phyloP scores from a whole-genome alignment of 1,284 basidiomycete genomes.

The Tranzscheliella williamsii region DNA sequence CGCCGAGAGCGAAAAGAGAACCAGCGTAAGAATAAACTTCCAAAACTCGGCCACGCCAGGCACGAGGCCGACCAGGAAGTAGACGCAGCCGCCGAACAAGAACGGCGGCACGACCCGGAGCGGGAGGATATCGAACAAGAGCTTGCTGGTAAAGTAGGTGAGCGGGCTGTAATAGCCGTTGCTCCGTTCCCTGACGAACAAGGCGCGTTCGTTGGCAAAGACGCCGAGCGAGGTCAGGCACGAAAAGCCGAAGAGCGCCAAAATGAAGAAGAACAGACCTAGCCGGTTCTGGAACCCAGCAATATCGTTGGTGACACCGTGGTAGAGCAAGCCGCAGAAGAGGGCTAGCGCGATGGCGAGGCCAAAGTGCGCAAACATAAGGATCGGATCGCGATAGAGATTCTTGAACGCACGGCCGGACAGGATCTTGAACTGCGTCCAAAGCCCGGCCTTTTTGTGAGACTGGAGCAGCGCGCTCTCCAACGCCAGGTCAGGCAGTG shows the following conservation, averaged over 20 bases:
- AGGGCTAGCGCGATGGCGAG: slow-evolving; percentile 82
- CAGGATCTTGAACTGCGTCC: slow-evolving; percentile 87
- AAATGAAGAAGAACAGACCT: slow-evolving; percentile 94
- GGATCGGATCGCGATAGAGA: slow-evolving; percentile 79
- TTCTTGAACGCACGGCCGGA: slow-evolving; percentile 98
- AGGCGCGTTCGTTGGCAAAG: slow-evolving; percentile 88
- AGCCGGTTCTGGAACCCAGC: slow-evolving; percentile 65
- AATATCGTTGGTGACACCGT: slow-evolving; percentile 70
- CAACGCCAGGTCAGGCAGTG: slow-evolving; percentile 47
- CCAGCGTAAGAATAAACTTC: slow-evolving; percentile 84
- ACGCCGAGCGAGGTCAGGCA: slow-evolving; percentile 87
- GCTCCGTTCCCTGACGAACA: slow-evolving; percentile 95
- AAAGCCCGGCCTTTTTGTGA: slow-evolving; percentile 80
- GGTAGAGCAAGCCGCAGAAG: slow-evolving; percentile 80
- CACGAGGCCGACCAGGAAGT: slow-evolving; percentile 88
- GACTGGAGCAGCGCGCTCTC: slow-evolving; percentile 68
- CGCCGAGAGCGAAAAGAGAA: slow-evolving; percentile 92
- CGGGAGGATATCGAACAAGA: slow-evolving; percentile 93
- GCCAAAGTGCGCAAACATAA: slow-evolving; percentile 86
- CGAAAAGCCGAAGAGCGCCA: slow-evolving; percentile 93
- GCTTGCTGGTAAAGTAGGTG: slow-evolving; percentile 92
- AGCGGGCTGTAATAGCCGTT: slow-evolving; percentile 96
- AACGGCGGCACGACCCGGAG: slow-evolving; percentile 90
- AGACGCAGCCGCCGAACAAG: slow-evolving; percentile 90
- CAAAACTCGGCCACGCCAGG: slow-evolving; percentile 86